Evolutionary conservation across 306 rosid genomes (phyloP), one percentile per base, ranked within the genome.

Genomic region (Corylus heterophylla): DNA sequence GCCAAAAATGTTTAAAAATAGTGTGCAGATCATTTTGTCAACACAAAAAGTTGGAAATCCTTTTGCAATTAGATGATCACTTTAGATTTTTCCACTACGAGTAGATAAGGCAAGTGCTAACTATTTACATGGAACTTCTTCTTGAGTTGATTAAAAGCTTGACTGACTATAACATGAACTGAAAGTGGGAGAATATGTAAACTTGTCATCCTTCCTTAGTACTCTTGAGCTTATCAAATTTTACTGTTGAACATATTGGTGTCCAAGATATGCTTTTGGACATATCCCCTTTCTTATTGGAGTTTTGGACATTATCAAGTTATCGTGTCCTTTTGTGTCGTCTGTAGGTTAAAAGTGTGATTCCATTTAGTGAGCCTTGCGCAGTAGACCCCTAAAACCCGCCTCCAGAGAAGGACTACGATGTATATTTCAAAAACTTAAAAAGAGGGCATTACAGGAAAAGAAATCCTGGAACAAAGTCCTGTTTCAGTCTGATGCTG

Each of bases 381-480:
- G 88, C 89, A 4, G 92, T 92, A 86, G 98, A 91, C 80, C 95
- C 96, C 49, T 89, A 85, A 83, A 92, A 88, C 76, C 98, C 94
- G n/a, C 97, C 97, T 44, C 92, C 89, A 5, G 98, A 90, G 81
- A 95, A 89, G 87, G 94, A 95, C 81, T 92, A 90, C 52, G 54
- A 89, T 20, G 59, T 84, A 76, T 91, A 91, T 76, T 95, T 95
- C 11, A 89, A 89, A 80, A 82, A 75, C 78, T 78, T 95, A 83
- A 91, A 91, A 86, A 82, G 97, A 89, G 73, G 93, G 94, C 75
- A 92, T 92, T 54, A 94, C 97, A 8, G 97, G 97, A 77, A 94
- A 90, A 81, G 97, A 94, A 85, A 64, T 67, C 82, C 85, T 94
- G 52, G 86, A 86, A 85, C 90, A 92, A 86, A 77, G 70, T 66